These are phyloP conservation scores for Xylaria sp. DNA, from an alignment of 2,329 filamentous ascomycete genomes.

Conservation along the genomic window DNA sequence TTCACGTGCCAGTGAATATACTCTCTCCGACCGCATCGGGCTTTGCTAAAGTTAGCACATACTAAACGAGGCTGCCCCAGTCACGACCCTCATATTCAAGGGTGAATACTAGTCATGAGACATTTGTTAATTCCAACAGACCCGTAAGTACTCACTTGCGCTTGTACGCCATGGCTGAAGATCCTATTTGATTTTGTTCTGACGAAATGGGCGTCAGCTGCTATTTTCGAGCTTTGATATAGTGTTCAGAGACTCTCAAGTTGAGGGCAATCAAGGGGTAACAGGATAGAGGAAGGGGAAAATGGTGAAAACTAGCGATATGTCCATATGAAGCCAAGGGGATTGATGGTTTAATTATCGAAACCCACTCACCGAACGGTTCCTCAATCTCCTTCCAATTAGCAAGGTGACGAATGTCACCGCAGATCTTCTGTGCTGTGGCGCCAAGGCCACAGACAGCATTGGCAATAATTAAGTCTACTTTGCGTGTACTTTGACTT, in stretches of 20 bases:
- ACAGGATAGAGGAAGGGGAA: background rate
- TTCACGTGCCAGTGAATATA: constrained; percentile 43
- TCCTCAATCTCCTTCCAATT: constrained; percentile 83
- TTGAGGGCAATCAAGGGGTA: no score
- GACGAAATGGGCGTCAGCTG: constrained; percentile 58
- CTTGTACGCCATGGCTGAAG: constrained; percentile 58
- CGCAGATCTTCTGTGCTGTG: constrained; percentile 76
- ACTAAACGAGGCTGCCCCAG: no score
- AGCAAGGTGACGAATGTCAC: constrained; percentile 76
- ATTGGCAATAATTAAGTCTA: constrained; percentile 81
- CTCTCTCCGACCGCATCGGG: constrained; percentile 44
- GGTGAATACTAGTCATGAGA: background rate
- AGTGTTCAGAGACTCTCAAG: background rate
- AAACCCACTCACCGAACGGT: constrained; percentile 56
- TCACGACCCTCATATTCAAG: no score
- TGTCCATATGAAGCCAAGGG: background rate
- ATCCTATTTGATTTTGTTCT: constrained; percentile 72
- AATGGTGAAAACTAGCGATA: background rate
- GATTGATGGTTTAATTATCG: no score
- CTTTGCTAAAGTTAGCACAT: constrained; percentile 2
- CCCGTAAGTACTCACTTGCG: constrained; percentile 26
- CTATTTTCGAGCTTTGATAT: background rate
- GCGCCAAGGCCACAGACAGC: constrained; percentile 80
- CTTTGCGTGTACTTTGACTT: constrained; percentile 66
- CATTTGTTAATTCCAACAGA: no score